Evolutionary conservation across 2,329 filamentous ascomycete species (phyloP).

Genomic region (Fusarium pseudonygamai): DNA sequence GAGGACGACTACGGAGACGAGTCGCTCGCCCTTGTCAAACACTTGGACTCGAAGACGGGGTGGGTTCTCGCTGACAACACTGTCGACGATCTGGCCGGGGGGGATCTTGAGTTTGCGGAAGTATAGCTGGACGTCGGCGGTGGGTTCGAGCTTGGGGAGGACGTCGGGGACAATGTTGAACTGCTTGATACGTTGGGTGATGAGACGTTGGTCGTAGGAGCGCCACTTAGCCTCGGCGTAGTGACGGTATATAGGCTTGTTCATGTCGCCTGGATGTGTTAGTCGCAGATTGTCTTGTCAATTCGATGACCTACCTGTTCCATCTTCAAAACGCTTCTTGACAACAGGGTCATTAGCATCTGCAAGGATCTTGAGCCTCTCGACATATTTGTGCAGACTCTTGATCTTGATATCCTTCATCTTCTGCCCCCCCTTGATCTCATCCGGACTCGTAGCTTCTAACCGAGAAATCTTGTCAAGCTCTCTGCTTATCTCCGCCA

Average conservation of each 20-base stretch:
- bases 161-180: conserved; percentile 91
- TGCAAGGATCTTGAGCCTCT: conserved; percentile 85
- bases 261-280: conserved; percentile 79
- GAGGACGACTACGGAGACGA: conserved; percentile 85
- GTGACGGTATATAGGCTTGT: conserved; percentile 93
- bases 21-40: conserved; percentile 82
- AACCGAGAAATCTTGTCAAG: conserved; percentile 74
- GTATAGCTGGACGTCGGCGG: conserved; percentile 81
- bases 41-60: conserved; percentile 84
- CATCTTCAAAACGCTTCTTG: conserved; percentile 94
- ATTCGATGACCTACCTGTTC: conserved; percentile 67
- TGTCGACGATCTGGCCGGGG: conserved; percentile 83
- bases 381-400: conserved; percentile 76
- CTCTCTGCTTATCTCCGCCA: conserved; percentile 75
- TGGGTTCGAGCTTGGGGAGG: conserved; percentile 80
- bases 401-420: conserved; percentile 73
- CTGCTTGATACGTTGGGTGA: conserved; percentile 86
- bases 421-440: conserved; percentile 68
- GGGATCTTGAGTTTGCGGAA: conserved; percentile 77
- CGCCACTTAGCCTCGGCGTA: conserved; percentile 91
- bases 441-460: conserved; percentile 64
- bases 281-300: not conserved
- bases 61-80: conserved; percentile 74
- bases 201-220: conserved; percentile 79
- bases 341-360: conserved; percentile 96